Evolutionary conservation across 306 rosid species (phyloP), one percentile per base, ranked within the genome.

Genomic region (Geum urbanum): DNA sequence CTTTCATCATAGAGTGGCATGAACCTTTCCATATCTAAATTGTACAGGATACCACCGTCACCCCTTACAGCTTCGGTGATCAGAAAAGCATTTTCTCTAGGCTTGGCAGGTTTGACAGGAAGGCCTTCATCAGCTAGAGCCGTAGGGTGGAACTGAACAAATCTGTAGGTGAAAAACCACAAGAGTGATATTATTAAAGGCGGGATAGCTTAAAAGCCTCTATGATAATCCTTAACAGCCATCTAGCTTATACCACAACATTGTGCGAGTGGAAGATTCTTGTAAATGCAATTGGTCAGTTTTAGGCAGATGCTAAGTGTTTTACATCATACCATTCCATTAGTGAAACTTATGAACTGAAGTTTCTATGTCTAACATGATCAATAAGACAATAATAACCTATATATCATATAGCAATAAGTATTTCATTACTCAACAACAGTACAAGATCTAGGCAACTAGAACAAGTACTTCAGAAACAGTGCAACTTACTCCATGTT

Each of bases 111-210:
- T 81, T 82, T 80, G 51, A 80, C 43, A 18, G 92, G 97, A 79
- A 94, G 97, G 59, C 96, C 97, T 78, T 90, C 95, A 63, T 94
- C 97, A 19, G 97, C 95, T 71, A 94, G 87, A 47, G 98, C 96
- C 7, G 97, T 94, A 8, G 98, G 98, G 69, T 94, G 98, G 83
- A 90, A 94, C 81, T 88, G 97, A 61, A 94, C 97, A 83, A 90
- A 94, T 84, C 98, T 94, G 87, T 56, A 16, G 53, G 71, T 58
- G 24, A 72, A 69, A 32, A 67, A 46, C 63, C 27, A 19, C 37
- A 69, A 70, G 48, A 39, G 27, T 20, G 24, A 9, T 2, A 55
- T 15, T 6, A 22, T 19, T 54, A 19, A 19, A 20, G 22, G 14
- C 24, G 37, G 37, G 37, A 32, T 32, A 32, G 37, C 37, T 19